These are phyloP conservation scores for Macadamia integrifolia DNA, from an alignment of 164 flowering plant species.

Conservation along the genomic window DNA sequence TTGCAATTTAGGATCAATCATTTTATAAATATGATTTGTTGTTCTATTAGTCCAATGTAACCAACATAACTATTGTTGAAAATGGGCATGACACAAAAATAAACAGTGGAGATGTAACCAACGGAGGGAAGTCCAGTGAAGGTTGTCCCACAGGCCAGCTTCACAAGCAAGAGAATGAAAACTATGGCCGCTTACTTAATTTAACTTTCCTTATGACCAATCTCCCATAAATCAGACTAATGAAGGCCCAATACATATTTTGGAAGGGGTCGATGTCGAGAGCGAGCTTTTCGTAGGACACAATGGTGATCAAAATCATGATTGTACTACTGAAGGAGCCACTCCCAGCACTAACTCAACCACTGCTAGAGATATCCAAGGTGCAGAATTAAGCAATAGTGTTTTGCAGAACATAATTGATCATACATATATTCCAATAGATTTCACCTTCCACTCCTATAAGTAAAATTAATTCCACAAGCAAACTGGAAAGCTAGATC, in stretches of 20 bases:
- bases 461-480: slow-evolving; percentile 39
- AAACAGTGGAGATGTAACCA: not conserved
- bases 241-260: not conserved
- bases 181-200: not conserved
- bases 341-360: too few relatives aligned
- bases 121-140: not conserved
- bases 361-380: slow-evolving; percentile 1
- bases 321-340: not conserved
- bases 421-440: slow-evolving; percentile 24
- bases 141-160: not conserved
- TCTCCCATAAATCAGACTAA: not conserved
- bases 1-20: too few relatives aligned
- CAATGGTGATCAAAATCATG: slow-evolving; percentile 1
- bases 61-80: too few relatives aligned
- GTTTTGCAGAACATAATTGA: slow-evolving; percentile 19
- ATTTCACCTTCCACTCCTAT: slow-evolving; percentile 51
- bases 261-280: not conserved
- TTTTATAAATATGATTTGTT: too few relatives aligned
- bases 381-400: slow-evolving; percentile 4
- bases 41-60: not conserved
- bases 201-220: not conserved
- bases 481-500: slow-evolving; percentile 7
- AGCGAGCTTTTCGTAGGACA: slow-evolving; percentile 20
- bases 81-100: not conserved
- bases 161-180: not conserved